These are phyloP conservation scores for Fraxinus excelsior DNA, from an alignment of 257 asterid genomes.

Conservation along the genomic window DNA sequence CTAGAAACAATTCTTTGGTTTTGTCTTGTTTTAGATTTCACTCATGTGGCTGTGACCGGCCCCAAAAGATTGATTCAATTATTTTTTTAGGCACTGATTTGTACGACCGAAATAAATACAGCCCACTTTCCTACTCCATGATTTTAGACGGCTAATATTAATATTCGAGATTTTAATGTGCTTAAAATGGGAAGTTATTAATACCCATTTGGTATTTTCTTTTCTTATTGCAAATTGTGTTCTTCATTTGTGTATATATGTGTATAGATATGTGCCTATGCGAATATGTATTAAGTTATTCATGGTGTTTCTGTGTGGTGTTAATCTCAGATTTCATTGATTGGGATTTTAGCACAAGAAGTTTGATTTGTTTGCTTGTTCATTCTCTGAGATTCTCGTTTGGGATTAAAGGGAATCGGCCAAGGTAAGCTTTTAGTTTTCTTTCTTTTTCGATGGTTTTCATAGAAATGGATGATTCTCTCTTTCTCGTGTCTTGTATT, in stretches of 20 bases:
- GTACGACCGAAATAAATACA: background rate
- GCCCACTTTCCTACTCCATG: conserved; percentile 22
- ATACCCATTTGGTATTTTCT: conserved; percentile 22
- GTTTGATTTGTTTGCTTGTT: conserved; percentile 13
- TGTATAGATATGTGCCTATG: background rate
- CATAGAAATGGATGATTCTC: background rate
- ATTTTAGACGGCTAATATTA: conserved; percentile 18
- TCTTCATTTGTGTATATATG: background rate
- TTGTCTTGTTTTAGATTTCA: conserved; percentile 39
- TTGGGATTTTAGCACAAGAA: conserved; percentile 20
- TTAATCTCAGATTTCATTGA: conserved; percentile 23
- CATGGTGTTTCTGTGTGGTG: conserved; percentile 18
- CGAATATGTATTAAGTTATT: background rate
- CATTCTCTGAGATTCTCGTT: conserved; percentile 18
- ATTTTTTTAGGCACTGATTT: background rate
- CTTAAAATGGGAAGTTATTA: conserved; percentile 21
- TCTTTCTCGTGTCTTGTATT: background rate
- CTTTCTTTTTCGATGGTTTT: background rate
- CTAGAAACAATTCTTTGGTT: conserved; percentile 15
- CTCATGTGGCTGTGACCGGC: conserved; percentile 35
- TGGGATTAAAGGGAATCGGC: conserved; percentile 10
- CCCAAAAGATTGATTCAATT: conserved; percentile 4
- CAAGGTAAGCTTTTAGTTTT: conserved; percentile 29
- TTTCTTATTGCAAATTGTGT: background rate
- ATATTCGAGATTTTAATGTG: conserved; percentile 20